Conservation (phyloP, 2,329 filamentous ascomycete genomes). For the Cladosporium austrohemisphaericum region DNA sequence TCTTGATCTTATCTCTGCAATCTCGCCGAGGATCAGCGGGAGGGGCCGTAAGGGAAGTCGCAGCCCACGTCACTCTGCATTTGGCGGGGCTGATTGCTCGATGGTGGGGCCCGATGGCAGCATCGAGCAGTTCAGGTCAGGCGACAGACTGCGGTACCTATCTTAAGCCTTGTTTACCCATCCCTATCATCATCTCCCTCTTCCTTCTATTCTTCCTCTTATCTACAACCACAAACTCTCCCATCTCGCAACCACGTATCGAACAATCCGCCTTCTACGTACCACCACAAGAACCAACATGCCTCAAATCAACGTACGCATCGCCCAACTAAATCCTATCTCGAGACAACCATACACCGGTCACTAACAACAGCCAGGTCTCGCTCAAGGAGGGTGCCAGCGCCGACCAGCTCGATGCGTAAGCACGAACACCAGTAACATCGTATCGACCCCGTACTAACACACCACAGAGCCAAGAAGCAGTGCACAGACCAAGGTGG, state of each 20-base stretch:
- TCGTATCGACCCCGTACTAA: not conserved
- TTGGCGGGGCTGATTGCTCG: constrained; percentile 6
- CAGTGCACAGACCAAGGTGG: constrained; percentile 71
- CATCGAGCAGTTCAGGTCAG: constrained; percentile 12
- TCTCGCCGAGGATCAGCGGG: constrained; percentile 10
- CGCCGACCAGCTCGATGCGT: constrained; percentile 65
- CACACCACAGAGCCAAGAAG: constrained; percentile 65
- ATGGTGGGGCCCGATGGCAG: constrained; percentile 3
- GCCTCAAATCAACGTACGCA: constrained; percentile 31
- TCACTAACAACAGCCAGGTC: constrained; percentile 56
- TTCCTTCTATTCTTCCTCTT: not conserved
- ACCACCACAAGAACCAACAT: constrained; percentile 18
- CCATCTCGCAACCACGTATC: constrained; percentile 9
- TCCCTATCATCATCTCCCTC: constrained; percentile 6
- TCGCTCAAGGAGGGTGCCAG: constrained; percentile 71
- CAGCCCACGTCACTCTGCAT: constrained; percentile 4
- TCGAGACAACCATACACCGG: not conserved
- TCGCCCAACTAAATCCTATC: not conserved
- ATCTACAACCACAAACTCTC: not conserved
- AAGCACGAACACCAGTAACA: constrained; percentile 34
- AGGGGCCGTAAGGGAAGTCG: too few species aligned
- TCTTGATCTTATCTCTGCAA: not conserved
- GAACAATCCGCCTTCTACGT: not conserved
- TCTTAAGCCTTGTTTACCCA: not conserved
- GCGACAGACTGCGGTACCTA: constrained; percentile 4